Percentiles rank a stretch among this genome's conserved stretches.
These are phyloP conservation scores for Blastobotrys indianensis DNA, from an alignment of 1,139 yeast species.

Conservation along the genomic window DNA sequence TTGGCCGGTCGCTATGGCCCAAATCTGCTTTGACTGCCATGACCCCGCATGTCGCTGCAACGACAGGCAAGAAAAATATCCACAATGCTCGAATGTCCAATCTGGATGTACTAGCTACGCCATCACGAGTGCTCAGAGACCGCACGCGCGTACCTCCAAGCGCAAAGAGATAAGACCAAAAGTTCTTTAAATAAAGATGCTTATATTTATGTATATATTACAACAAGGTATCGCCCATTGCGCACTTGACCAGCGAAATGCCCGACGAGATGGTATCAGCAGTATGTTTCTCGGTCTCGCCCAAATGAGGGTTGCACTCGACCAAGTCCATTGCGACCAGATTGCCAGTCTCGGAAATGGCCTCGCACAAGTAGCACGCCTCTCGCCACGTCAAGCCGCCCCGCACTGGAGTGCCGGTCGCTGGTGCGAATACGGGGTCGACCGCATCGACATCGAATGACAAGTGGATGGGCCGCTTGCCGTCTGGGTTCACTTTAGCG, in stretches of 20 bases:
- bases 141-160: conserved; percentile 12
- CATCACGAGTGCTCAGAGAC: conserved; percentile 24
- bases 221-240: conserved; percentile 83
- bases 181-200: background rate
- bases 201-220: conserved; percentile 31
- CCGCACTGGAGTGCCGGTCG: conserved; percentile 96
- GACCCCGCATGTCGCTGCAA: conserved; percentile 1
- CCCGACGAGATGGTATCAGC: conserved; percentile 86
- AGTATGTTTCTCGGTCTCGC: conserved; percentile 69
- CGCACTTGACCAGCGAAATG: conserved; percentile 87
- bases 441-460: conserved; percentile 96
- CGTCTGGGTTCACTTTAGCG: conserved; percentile 67
- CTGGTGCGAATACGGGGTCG: conserved; percentile 91
- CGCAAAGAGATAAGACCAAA: background rate
- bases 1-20: conserved; percentile 69
- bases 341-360: conserved; percentile 81
- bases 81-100: background rate
- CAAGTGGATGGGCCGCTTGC: conserved; percentile 73
- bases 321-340: conserved; percentile 86
- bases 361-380: conserved; percentile 88
- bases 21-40: conserved; percentile 14
- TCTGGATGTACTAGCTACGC: conserved; percentile 20
- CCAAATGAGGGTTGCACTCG: conserved; percentile 88
- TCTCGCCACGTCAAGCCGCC: conserved; percentile 95
- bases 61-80: conserved; percentile 3